A percentile compares a stretch with the other conserved stretches of the same genome.
These are phyloP conservation scores for Suillus hirtellus DNA, from an alignment of 768 basidiomycete species.

Conservation along the genomic window DNA sequence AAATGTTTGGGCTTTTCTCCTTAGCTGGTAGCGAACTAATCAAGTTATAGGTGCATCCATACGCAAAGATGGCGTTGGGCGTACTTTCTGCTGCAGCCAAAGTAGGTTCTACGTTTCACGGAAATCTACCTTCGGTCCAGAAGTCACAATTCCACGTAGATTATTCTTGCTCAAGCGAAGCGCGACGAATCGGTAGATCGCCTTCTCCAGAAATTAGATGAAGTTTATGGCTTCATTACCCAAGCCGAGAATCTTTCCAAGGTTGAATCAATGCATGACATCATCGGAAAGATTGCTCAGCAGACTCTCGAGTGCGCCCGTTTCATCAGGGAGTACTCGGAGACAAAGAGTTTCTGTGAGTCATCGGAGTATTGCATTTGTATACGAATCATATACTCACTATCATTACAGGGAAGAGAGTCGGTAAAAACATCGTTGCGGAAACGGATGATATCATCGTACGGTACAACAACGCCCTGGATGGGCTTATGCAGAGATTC, in stretches of 20 bases:
- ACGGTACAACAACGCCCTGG: background rate
- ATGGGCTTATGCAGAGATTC: slow-evolving; percentile 2
- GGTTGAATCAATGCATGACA: background rate
- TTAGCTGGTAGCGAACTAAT: background rate
- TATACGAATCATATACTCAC: background rate
- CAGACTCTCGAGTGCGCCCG: slow-evolving; percentile 29
- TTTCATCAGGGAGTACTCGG: slow-evolving; percentile 30
- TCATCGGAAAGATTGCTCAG: slow-evolving; percentile 11
- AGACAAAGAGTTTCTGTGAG: slow-evolving; percentile 22
- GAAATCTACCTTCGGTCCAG: no score
- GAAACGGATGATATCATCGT: background rate
- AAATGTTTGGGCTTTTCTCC: background rate
- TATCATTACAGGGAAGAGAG: background rate
- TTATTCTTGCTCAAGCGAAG: slow-evolving; percentile 9
- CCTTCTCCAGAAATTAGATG: background rate
- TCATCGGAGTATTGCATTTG: background rate
- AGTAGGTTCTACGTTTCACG: background rate
- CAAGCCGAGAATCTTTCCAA: background rate
- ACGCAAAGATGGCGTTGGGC: slow-evolving; percentile 9
- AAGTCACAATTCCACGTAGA: background rate
- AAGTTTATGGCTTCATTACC: background rate
- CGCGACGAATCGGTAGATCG: slow-evolving; percentile 2
- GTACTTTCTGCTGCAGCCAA: slow-evolving; percentile 3
- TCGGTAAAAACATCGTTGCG: background rate
- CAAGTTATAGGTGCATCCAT: slow-evolving; percentile 10